Base-by-base conservation (phyloP, 202 grass and related monocot genomes). In the Saccharum hybrid region DNA sequence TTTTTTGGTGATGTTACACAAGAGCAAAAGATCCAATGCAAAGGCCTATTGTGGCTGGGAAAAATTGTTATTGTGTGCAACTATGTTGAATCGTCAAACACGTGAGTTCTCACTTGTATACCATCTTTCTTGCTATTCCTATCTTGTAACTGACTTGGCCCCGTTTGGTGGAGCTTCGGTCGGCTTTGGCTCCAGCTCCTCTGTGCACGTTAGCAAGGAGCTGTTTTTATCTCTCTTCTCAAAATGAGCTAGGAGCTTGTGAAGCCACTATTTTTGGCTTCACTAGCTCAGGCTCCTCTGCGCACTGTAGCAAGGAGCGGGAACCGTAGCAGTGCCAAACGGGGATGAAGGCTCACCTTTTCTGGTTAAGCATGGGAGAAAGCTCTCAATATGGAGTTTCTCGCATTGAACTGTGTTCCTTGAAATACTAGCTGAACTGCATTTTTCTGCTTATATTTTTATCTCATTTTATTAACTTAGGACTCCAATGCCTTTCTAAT, bases 21-120 rank as follows among this genome's bases (percentile, higher is more conserved):
- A 92, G 96, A 99, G 85, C 96, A 99, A 86, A 96, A 92, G 81
- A 99, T 99, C 81, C 92, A 99, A 78, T 99, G 96, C 91, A 96
- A 96, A 90, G 96, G 96, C 74, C 92, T 99, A 66, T 83, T 96
- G 66, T 99, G 96, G 96, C 86, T 99, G 73, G 86, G 93, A 61
- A 99, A 99, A 84, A 92, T 96, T 66, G 90, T 99, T 74, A 89
- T 99, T 69, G 79, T 99, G 67, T 99, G 96, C 89, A 99, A 99
- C 86, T 99, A 89, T 52, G 86, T 96, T 74, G 89, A 99, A 68
- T 89, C 86, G 75, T 99, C 96, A 69, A 89, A 91, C 72, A 89
- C 36, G 96, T 96, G 74, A 96, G 93, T 87, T 60, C 78, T 61
- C 26, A 67, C 72, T 72, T 64, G n/a, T 72, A 76, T 74, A 40